phyloP scores from a whole-genome alignment of 1,284 basidiomycete genomes.

The Heimioporus retisporus region DNA sequence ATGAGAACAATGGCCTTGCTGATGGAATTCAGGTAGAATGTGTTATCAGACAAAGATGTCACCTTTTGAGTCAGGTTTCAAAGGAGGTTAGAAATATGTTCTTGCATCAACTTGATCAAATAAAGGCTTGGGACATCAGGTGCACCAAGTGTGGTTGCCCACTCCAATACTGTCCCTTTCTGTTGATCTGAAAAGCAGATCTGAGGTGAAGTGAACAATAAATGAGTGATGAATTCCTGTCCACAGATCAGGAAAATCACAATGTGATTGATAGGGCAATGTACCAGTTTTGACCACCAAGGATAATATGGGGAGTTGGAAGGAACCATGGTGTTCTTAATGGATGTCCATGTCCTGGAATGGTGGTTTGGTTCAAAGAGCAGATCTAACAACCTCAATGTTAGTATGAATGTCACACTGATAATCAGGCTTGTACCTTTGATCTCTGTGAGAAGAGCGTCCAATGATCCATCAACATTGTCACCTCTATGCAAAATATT shows the following conservation, averaged over 20 bases:
- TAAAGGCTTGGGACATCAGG: slow-evolving; percentile 32
- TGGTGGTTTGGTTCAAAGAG: slow-evolving; percentile 5
- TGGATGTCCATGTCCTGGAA: not conserved
- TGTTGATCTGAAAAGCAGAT: slow-evolving; percentile 38
- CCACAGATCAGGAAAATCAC: slow-evolving; percentile 3
- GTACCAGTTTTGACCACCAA: slow-evolving; percentile 25
- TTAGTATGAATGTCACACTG: not conserved
- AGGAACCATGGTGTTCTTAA: slow-evolving; percentile 8
- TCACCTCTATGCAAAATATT: not conserved
- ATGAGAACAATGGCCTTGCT: slow-evolving; percentile 12
- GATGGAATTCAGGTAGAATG: slow-evolving; percentile 42
- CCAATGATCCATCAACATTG: not conserved
- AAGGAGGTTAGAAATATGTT: slow-evolving; percentile 1
- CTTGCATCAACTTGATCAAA: slow-evolving; percentile 16
- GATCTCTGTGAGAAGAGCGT: too few species aligned
- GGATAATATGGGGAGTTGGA: slow-evolving; percentile 18
- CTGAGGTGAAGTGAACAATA: slow-evolving; percentile 39
- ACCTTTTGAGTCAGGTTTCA: slow-evolving; percentile 9
- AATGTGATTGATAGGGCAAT: not conserved
- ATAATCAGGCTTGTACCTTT: not conserved
- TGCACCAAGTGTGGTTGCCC: slow-evolving; percentile 38
- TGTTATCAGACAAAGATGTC: slow-evolving; percentile 21
- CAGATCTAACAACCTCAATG: not conserved
- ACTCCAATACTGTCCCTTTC: slow-evolving; percentile 40
- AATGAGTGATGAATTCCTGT: slow-evolving; percentile 33